Conservation (phyloP, 108 stramenopile species). For the Nitzschia inconspicua region DNA sequence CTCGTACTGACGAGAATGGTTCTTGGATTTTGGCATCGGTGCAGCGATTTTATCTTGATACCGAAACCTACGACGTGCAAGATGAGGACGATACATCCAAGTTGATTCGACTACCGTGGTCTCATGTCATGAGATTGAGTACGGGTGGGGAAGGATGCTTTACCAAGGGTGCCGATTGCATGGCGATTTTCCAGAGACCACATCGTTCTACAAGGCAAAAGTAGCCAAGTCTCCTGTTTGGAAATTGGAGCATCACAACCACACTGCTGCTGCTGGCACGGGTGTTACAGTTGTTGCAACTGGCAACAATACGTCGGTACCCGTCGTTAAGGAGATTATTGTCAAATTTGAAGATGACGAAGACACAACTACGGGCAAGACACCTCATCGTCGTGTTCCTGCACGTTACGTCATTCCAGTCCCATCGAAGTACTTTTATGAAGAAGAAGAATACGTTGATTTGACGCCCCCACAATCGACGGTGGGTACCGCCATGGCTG, state of each 20-base stretch:
- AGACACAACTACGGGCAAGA: constrained; percentile 83
- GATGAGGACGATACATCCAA: constrained; percentile 94
- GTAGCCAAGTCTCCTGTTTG: constrained; percentile 85
- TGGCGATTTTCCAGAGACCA: constrained; percentile 99
- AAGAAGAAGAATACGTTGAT: constrained; percentile 86
- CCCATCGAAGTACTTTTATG: constrained; percentile 80
- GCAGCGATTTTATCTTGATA: constrained; percentile 80
- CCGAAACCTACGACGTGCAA: constrained; percentile 95
- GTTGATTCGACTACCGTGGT: constrained; percentile 89
- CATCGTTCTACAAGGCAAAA: constrained; percentile 91
- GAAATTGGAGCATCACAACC: constrained; percentile 60
- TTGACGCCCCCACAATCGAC: constrained; percentile 40
- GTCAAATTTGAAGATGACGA: constrained; percentile 97
- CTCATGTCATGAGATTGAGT: constrained; percentile 86
- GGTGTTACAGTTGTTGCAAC: no score
- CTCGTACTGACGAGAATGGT: constrained; percentile 92
- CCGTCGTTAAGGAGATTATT: constrained; percentile 87
- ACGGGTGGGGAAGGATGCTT: constrained; percentile 85
- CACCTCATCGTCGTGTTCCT: constrained; percentile 91
- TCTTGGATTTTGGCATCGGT: constrained; percentile 93
- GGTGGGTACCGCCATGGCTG: constrained; percentile 11
- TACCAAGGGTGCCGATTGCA: constrained; percentile 82
- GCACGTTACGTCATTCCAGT: constrained; percentile 91
- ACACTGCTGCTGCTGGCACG: no score
- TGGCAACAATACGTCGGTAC: no score